These are phyloP conservation scores for Mycena amicta DNA, from an alignment of 768 basidiomycete genomes.

Conservation along the genomic window DNA sequence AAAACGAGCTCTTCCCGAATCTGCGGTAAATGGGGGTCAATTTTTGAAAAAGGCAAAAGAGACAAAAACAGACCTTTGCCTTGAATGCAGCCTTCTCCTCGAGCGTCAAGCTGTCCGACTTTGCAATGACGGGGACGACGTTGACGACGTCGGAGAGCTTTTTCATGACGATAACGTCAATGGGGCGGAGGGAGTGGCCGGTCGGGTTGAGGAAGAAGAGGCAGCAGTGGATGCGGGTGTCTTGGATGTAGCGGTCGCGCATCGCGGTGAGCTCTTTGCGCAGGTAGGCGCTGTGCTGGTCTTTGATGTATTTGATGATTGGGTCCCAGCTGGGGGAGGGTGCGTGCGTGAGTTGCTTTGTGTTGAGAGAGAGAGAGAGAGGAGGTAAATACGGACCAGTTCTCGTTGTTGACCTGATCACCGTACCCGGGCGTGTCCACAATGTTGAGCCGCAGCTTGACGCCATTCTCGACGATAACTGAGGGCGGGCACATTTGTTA, in stretches of 20 bases:
- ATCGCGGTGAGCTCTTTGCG: slow-evolving; percentile 98
- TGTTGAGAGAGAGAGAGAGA: slow-evolving; percentile 6
- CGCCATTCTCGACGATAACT: slow-evolving; percentile 98
- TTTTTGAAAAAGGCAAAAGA: background rate
- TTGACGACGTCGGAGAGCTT: slow-evolving; percentile 99
- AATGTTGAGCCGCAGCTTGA: slow-evolving; percentile 92
- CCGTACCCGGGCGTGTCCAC: slow-evolving; percentile 99
- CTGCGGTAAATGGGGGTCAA: slow-evolving; percentile 43
- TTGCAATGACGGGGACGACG: slow-evolving; percentile 99
- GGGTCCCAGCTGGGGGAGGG: slow-evolving; percentile 85
- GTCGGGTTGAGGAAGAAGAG: slow-evolving; percentile 99
- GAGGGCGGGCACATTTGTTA: slow-evolving; percentile 2
- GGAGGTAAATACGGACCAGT: slow-evolving; percentile 54
- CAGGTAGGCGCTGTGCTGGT: slow-evolving; percentile 98
- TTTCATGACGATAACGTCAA: slow-evolving; percentile 99
- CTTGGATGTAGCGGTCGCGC: slow-evolving; percentile 97
- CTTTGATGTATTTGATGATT: slow-evolving; percentile 98
- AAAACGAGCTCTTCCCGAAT: slow-evolving; percentile 91
- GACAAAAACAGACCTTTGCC: slow-evolving; percentile 61
- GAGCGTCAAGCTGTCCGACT: slow-evolving; percentile 90
- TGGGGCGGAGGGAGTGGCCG: slow-evolving; percentile 94
- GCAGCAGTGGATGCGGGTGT: slow-evolving; percentile 98
- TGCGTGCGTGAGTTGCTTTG: background rate
- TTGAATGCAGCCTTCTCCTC: slow-evolving; percentile 96
- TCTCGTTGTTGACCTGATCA: slow-evolving; percentile 98